phyloP scores from a whole-genome alignment of 2,329 filamentous ascomycete genomes.

The Monascus ruber region DNA sequence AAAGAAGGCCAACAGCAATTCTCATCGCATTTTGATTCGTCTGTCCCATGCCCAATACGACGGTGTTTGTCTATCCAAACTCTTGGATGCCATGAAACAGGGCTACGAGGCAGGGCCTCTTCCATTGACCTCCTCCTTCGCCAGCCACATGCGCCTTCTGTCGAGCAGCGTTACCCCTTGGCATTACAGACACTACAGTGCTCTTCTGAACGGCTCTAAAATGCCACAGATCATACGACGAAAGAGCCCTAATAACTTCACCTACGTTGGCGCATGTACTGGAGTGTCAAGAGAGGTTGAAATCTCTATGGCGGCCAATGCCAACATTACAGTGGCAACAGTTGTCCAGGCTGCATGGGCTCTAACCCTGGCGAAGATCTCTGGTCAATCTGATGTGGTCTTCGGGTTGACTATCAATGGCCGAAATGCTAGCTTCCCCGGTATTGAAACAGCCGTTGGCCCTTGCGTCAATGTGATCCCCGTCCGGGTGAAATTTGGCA shows the following conservation, averaged over 20 bases:
- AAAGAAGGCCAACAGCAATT: slow-evolving; percentile 27
- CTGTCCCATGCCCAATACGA: slow-evolving; percentile 62
- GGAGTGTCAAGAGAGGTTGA: slow-evolving; percentile 25
- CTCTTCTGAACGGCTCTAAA: slow-evolving; percentile 45
- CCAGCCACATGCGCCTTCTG: slow-evolving; percentile 34
- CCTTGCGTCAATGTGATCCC: slow-evolving; percentile 59
- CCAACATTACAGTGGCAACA: slow-evolving; percentile 51
- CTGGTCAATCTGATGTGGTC: slow-evolving; percentile 44
- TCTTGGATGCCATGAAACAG: slow-evolving; percentile 49
- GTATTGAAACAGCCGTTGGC: slow-evolving; percentile 48
- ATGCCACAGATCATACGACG: slow-evolving; percentile 34
- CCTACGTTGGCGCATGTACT: slow-evolving; percentile 23
- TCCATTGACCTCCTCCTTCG: slow-evolving; percentile 33
- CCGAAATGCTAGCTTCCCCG: slow-evolving; percentile 46
- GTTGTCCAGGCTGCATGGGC: slow-evolving; percentile 59
- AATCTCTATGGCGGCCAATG: slow-evolving; percentile 31
- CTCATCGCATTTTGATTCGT: slow-evolving; percentile 44
- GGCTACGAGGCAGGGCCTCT: slow-evolving; percentile 37
- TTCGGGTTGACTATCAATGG: slow-evolving; percentile 58
- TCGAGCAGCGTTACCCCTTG: slow-evolving; percentile 29
- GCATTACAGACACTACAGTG: slow-evolving; percentile 50
- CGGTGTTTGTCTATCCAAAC: slow-evolving; percentile 53
- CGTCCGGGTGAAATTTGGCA: slow-evolving; percentile 46
- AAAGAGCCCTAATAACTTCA: slow-evolving; percentile 22
- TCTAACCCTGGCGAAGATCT: slow-evolving; percentile 47